phyloP scores from a whole-genome alignment of 805 yeast species.

The Sugiyamaella lignohabitans region DNA sequence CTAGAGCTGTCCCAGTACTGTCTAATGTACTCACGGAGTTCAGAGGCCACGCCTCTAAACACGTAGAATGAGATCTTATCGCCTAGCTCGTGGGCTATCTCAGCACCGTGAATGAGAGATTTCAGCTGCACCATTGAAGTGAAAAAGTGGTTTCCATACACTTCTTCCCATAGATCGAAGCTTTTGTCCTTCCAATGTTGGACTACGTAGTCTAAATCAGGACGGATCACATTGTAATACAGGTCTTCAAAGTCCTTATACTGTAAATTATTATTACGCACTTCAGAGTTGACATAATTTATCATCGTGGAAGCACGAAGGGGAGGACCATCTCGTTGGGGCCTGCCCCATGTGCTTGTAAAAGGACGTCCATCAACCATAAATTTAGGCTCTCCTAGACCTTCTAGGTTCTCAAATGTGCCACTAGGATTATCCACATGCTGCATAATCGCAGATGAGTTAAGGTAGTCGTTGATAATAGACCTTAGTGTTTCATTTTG shows the following conservation, averaged over 20 bases:
- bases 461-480: constrained; percentile 54
- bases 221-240: constrained; percentile 49
- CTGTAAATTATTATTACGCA: constrained; percentile 26
- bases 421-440: constrained; percentile 67
- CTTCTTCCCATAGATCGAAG: constrained; percentile 95
- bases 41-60: constrained; percentile 1
- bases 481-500: constrained; percentile 24
- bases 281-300: constrained; percentile 45
- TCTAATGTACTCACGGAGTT: background rate
- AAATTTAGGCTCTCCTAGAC: constrained; percentile 90
- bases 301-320: constrained; percentile 61
- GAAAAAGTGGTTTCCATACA: constrained; percentile 67
- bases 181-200: constrained; percentile 56
- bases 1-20: constrained; percentile 17
- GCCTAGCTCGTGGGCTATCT: constrained; percentile 28
- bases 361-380: constrained; percentile 59
- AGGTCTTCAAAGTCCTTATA: constrained; percentile 32
- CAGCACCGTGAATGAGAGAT: constrained; percentile 55
- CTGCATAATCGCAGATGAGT: constrained; percentile 55
- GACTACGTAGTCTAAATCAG: constrained; percentile 62
- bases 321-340: constrained; percentile 94
- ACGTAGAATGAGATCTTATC: constrained; percentile 16
- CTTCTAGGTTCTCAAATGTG: constrained; percentile 35
- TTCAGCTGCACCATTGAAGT: constrained; percentile 69
- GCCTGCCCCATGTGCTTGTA: constrained; percentile 78